Evolutionary conservation across 768 basidiomycete species (phyloP), one percentile per base, ranked within the genome.

Genomic region (Hydnomerulius pinastri): DNA sequence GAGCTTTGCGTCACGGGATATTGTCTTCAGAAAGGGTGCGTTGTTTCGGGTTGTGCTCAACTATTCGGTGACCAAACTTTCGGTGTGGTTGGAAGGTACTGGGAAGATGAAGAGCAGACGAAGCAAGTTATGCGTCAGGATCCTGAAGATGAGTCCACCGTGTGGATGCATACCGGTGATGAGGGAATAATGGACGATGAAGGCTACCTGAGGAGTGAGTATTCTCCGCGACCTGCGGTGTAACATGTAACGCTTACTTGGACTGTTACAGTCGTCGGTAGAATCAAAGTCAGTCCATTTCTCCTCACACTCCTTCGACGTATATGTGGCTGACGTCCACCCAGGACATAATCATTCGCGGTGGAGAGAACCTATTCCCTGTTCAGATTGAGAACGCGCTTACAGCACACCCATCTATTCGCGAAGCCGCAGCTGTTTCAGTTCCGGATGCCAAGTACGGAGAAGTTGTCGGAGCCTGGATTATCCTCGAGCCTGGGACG

Each of bases 111-210:
- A 36, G 80, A 78, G 35, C 89, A 90, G 59, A 91, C 90, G 1
- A 65, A 64, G 15, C 59, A 66, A 12, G 84, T 76, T 3, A 86
- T 85, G 81, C 76, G 75, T 48, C 67, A 64, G 5, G 76, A 78
- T 41, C 52, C 63, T 4, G 77, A 82, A 53, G 74, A 79, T 44
- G 63, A 74, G 12, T 84, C 81, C 17, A 78, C 70, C 4, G 57
- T 86, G 29, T 92, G 90, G 90, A 90, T 92, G 83, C 78, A 86
- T 65, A 90, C 87, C 0, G 90, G 90, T 1, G 90, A 93, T 61
- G 81, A 90, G 59, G 90, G 80, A 1, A 83, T 87, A 28, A 77
- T 93, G 71, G 90, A 93, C 56, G 80, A 85, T 45, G 85, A 92
- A 46, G 90, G 90, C 2, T 92, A 92, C 67, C 64, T 92, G 17